Evolutionary conservation across 805 yeast genomes (phyloP).

Genomic region (Barnettozyma botsteinii): DNA sequence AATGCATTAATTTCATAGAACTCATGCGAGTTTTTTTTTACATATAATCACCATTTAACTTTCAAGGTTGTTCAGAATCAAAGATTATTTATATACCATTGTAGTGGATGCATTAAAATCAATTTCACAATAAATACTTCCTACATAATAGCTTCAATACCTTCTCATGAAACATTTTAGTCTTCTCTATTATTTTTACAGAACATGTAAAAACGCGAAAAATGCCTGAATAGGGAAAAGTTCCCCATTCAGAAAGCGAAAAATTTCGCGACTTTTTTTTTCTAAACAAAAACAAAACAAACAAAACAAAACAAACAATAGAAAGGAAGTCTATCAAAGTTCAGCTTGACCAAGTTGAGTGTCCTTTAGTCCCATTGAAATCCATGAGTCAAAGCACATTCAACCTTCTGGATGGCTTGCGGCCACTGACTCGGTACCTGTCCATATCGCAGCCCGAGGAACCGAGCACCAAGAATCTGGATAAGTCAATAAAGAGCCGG

Average conservation of each 20-base stretch:
- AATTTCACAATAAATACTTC: no score
- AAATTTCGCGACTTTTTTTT: background rate
- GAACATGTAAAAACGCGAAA: no score
- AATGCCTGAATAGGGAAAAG: background rate
- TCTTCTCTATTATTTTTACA: no score
- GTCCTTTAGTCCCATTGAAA: background rate
- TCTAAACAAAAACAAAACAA: background rate
- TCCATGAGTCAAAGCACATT: conserved; percentile 8
- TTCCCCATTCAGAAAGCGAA: background rate
- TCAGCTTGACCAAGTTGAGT: background rate
- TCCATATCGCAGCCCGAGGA: conserved; percentile 8
- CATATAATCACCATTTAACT: no score
- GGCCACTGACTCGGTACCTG: conserved; percentile 22
- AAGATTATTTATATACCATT: no score
- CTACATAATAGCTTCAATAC: no score
- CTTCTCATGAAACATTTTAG: no score
- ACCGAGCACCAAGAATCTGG: background rate
- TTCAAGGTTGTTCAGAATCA: no score
- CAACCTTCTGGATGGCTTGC: conserved; percentile 20
- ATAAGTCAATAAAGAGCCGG: conserved; percentile 5
- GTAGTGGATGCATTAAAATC: no score
- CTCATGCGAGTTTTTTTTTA: no score
- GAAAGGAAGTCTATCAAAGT: background rate
- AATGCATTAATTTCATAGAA: no score
- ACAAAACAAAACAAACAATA: background rate